A percentile compares a stretch with the other conserved stretches of the same genome.
Conservation (phyloP, 1,284 basidiomycete species). For the Coniferiporia sulphurascens region DNA sequence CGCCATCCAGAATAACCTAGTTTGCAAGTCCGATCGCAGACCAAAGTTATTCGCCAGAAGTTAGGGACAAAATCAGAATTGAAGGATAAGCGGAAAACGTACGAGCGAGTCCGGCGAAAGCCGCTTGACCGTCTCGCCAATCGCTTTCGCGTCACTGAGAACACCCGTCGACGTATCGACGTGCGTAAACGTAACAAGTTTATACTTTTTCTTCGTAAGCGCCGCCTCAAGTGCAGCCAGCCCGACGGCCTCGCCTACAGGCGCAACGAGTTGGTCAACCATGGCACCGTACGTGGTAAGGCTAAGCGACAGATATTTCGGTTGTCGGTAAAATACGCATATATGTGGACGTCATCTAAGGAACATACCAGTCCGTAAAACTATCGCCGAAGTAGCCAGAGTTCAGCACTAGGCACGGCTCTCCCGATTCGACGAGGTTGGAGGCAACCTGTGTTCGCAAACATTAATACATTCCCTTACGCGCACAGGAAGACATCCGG, state of each 20-base stretch:
- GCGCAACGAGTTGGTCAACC: constrained; percentile 82
- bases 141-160: constrained; percentile 78
- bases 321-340: not conserved
- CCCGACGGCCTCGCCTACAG: constrained; percentile 75
- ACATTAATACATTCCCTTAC: not conserved
- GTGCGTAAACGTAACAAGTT: constrained; percentile 90
- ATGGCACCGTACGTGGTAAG: constrained; percentile 86
- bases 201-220: constrained; percentile 81
- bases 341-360: not conserved
- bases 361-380: constrained; percentile 71
- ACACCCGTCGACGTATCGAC: constrained; percentile 93
- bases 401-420: constrained; percentile 78
- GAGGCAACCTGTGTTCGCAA: constrained; percentile 53
- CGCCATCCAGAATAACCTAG: constrained; percentile 84
- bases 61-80: no score
- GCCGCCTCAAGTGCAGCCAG: constrained; percentile 65
- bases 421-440: constrained; percentile 80
- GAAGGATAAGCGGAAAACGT: constrained; percentile 19
- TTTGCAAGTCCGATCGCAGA: no score
- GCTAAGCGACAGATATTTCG: constrained; percentile 35
- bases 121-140: constrained; percentile 71
- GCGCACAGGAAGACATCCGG: not conserved
- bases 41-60: no score
- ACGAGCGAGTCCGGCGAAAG: constrained; percentile 87
- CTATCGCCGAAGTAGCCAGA: constrained; percentile 89